These are phyloP conservation scores for Plasmodium vivax DNA, from an alignment of 169 alveolate genomes.

Conservation along the genomic window DNA sequence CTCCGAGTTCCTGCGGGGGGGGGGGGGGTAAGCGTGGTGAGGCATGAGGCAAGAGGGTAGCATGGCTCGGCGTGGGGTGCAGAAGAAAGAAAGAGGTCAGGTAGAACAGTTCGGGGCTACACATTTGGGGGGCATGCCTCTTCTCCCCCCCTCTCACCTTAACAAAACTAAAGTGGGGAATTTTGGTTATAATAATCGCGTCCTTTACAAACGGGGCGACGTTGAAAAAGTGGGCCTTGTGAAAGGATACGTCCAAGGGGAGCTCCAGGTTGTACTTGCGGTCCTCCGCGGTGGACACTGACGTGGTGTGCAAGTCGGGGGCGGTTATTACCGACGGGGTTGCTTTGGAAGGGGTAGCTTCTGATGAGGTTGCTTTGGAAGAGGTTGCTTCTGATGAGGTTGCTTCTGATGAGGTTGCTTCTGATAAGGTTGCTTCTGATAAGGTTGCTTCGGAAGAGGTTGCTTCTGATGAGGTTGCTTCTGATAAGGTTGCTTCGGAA, in stretches of 20 bases:
- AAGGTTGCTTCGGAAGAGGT: background rate
- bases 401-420: background rate
- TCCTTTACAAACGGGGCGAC: slow-evolving; percentile 63
- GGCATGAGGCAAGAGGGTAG: background rate
- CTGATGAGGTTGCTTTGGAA: background rate
- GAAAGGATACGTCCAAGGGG: slow-evolving; percentile 67
- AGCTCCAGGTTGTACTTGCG: slow-evolving; percentile 32
- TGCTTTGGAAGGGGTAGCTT: background rate
- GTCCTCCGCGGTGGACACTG: slow-evolving; percentile 55
- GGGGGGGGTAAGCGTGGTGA: background rate
- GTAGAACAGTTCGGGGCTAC: background rate
- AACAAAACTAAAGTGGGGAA: slow-evolving; percentile 56
- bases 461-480: background rate
- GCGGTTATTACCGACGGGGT: background rate
- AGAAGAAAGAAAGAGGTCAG: background rate
- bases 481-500: background rate
- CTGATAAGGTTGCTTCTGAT: background rate
- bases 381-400: background rate
- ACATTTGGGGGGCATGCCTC: background rate
- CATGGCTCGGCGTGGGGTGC: background rate
- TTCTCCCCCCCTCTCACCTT: slow-evolving; percentile 15
- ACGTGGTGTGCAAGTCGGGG: slow-evolving; percentile 29
- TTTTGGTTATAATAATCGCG: slow-evolving; percentile 58
- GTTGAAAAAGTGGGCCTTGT: slow-evolving; percentile 72
- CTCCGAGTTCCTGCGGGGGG: slow-evolving; percentile 46